Evolutionary conservation across 306 rosid species (phyloP).

Genomic region (Corylus americana): DNA sequence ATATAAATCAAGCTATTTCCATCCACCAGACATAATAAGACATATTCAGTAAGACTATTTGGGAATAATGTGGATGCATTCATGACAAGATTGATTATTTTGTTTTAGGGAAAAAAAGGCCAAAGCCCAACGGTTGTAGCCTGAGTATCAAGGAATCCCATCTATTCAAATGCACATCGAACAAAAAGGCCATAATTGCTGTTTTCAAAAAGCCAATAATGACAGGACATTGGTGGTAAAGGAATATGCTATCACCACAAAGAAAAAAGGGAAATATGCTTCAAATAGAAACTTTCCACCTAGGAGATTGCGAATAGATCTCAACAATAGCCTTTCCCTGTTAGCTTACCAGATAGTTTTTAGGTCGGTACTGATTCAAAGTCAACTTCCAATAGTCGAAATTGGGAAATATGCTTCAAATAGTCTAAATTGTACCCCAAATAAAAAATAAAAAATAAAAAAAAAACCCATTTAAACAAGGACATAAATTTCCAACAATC

Average conservation of each 20-base stretch:
- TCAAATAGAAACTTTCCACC: background rate
- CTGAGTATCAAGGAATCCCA: background rate
- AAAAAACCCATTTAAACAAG: too few relatives aligned
- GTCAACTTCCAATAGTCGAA: background rate
- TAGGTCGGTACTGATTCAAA: background rate
- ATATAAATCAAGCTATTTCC: background rate
- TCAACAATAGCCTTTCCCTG: too few relatives aligned
- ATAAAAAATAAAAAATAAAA: too few relatives aligned
- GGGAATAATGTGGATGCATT: too few relatives aligned
- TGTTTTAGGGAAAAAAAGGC: background rate
- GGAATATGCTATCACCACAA: conserved; percentile 4
- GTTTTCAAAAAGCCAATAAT: background rate
- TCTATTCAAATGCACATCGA: background rate
- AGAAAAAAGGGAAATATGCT: background rate
- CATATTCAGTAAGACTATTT: background rate
- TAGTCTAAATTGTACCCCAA: too few relatives aligned
- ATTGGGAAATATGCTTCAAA: background rate
- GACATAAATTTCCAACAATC: too few relatives aligned
- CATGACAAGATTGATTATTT: too few relatives aligned
- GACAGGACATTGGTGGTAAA: conserved; percentile 3
- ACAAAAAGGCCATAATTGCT: background rate
- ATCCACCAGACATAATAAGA: background rate
- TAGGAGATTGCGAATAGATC: background rate
- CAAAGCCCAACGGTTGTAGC: background rate
- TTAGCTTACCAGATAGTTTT: background rate